Base-by-base conservation (phyloP, 176 grass and related monocot species). In the Carex scoparia region DNA sequence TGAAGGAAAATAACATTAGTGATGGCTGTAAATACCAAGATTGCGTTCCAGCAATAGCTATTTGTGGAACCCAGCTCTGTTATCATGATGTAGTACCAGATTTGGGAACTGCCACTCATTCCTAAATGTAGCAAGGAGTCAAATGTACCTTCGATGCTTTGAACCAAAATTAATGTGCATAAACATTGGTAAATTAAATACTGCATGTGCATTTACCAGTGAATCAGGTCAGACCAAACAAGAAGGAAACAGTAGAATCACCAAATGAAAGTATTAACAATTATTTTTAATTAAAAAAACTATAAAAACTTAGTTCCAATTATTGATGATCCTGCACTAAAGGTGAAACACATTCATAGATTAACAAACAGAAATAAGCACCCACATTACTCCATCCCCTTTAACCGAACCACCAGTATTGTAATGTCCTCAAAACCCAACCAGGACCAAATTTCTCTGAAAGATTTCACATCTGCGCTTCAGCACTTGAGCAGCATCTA, bases 331-430 rank as follows among this genome's bases (percentile, higher is more conserved):
- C 18, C 42, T 56, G 81, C 81, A 31, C 28, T 46, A 35, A 49
- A 83, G 44, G 81, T 69, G 63, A 83, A 83, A 83, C 63, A 83
- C 42, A 83, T 83, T 56, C 63, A 69, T 23, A 69, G 81, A 66
- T 18, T 10, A 27, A 23, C 14, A 81, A 14, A 81, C 35, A 33
- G 11, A 77, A 79, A 58, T 30, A 57, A 81, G 38, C 40, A 10
- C 16, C 35, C 28, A 65, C 60, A 6, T 63, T 48, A 57, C 40
- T 63, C 58, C 16, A 18, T 23, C 33, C 53, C 77, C 51, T 44
- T 23, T 28, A 60, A 44, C 38, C 69, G 10, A 10, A 46, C 15
- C 13, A 38, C 18, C 16, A 74, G 44, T 69, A 40, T 18, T 42
- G 33, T 74, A 74, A 51, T 51, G n/a, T 74, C 70, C 19, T 51